Evolutionary conservation across 768 basidiomycete species (phyloP).

Genomic region (Scleroderma bovista): DNA sequence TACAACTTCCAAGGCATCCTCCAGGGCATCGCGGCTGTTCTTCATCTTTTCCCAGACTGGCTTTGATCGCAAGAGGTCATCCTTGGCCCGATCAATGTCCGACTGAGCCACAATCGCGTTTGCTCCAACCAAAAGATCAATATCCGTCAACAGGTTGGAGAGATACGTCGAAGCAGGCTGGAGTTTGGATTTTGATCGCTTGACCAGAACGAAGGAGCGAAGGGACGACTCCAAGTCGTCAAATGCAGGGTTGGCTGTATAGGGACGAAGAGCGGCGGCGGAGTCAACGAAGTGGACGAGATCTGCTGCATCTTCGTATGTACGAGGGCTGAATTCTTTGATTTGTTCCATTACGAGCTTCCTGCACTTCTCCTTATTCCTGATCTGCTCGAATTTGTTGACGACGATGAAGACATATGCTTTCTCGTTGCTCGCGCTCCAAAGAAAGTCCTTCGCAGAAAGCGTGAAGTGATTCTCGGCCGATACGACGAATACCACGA

Average conservation of each 20-base stretch:
- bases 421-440: slow-evolving; percentile 92
- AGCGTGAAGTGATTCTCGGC: slow-evolving; percentile 99
- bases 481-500: slow-evolving; percentile 95
- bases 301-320: slow-evolving; percentile 85
- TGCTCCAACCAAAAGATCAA: slow-evolving; percentile 79
- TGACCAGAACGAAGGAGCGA: slow-evolving; percentile 91
- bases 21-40: slow-evolving; percentile 62
- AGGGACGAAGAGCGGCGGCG: slow-evolving; percentile 62
- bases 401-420: slow-evolving; percentile 98
- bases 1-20: slow-evolving; percentile 68
- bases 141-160: slow-evolving; percentile 80
- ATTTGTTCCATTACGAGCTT: slow-evolving; percentile 90
- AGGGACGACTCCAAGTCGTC: slow-evolving; percentile 85
- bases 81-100: slow-evolving; percentile 68
- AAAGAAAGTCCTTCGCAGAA: slow-evolving; percentile 90
- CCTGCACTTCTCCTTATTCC: slow-evolving; percentile 90
- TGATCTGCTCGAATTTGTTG: slow-evolving; percentile 95
- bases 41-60: slow-evolving; percentile 90
- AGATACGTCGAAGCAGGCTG: slow-evolving; percentile 91
- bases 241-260: slow-evolving; percentile 64
- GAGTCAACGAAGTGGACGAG: slow-evolving; percentile 99
- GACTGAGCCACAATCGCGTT: slow-evolving; percentile 83
- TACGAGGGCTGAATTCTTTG: slow-evolving; percentile 85
- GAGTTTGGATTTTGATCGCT: slow-evolving; percentile 94
- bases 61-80: slow-evolving; percentile 59